These are phyloP conservation scores for Sextonia rubra DNA, from an alignment of 164 flowering plant genomes.

Conservation along the genomic window DNA sequence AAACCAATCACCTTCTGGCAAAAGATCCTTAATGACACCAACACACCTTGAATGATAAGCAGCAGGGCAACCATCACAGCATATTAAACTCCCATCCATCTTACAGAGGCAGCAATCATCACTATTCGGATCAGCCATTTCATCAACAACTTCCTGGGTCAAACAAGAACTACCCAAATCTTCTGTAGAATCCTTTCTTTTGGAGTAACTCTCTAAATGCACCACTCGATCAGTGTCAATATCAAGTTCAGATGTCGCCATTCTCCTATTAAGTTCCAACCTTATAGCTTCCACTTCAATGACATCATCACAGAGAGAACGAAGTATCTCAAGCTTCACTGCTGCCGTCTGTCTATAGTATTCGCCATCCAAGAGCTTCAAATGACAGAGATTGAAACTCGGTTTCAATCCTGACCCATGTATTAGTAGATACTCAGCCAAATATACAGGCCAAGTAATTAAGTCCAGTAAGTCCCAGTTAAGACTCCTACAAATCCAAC, in stretches of 20 bases:
- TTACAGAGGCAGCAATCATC: conserved; percentile 97
- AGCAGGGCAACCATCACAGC: conserved; percentile 99
- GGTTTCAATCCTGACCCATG: conserved; percentile 44
- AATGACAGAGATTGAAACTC: conserved; percentile 35
- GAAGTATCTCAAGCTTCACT: conserved; percentile 68
- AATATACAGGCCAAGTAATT: conserved; percentile 83
- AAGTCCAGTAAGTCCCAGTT: conserved; percentile 81
- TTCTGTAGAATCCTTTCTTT: conserved; percentile 39
- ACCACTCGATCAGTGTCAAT: conserved; percentile 39
- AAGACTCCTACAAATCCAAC: conserved; percentile 52
- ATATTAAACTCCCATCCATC: conserved; percentile 93
- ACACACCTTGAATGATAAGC: conserved; percentile 93
- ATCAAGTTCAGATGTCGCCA: conserved; percentile 34
- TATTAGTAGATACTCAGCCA: conserved; percentile 68
- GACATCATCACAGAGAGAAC: conserved; percentile 80
- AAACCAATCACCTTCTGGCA: conserved; percentile 97
- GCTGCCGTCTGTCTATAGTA: conserved; percentile 58
- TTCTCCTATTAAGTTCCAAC: conserved; percentile 68
- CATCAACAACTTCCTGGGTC: conserved; percentile 44
- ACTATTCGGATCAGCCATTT: conserved; percentile 62
- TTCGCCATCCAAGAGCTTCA: conserved; percentile 52
- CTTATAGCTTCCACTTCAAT: conserved; percentile 65
- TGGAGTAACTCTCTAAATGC: conserved; percentile 32
- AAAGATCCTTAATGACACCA: conserved; percentile 58
- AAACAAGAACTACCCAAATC: conserved; percentile 36